Evolutionary conservation across 179 eudicot species (phyloP).

Genomic region (Dionaea muscipula): DNA sequence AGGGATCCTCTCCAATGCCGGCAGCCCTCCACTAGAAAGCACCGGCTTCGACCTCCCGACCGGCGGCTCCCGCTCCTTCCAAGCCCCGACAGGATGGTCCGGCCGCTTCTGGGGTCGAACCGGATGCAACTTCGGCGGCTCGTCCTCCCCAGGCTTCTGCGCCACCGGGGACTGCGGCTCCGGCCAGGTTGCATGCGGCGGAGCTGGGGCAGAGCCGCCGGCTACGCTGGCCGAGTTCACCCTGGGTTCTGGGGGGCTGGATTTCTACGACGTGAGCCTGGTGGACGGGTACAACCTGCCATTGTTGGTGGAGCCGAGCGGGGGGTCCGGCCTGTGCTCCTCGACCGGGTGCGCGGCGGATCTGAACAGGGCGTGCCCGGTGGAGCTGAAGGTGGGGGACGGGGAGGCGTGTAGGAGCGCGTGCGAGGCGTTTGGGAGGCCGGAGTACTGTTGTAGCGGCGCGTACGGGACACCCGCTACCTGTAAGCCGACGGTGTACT

Average conservation of each 20-base stretch:
- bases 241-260: constrained; percentile 38
- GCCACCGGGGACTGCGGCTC: constrained; percentile 53
- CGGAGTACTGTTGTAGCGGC: constrained; percentile 70
- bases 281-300: constrained; percentile 86
- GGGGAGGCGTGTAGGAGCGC: constrained; percentile 88
- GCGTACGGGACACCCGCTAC: constrained; percentile 57
- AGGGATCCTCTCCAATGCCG: constrained; percentile 37
- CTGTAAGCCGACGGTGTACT: constrained; percentile 57
- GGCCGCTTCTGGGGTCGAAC: constrained; percentile 70
- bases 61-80: constrained; percentile 25
- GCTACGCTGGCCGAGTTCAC: constrained; percentile 55
- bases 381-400: constrained; percentile 29
- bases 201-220: constrained; percentile 41
- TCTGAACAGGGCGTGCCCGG: constrained; percentile 61
- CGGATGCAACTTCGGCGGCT: constrained; percentile 28
- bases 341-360: constrained; percentile 75
- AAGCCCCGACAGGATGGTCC: constrained; percentile 43
- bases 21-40: constrained; percentile 24
- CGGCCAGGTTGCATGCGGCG: constrained; percentile 31
- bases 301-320: constrained; percentile 39
- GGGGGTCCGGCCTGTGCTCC: constrained; percentile 43
- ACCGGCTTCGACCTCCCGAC: constrained; percentile 43
- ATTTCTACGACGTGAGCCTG: constrained; percentile 81
- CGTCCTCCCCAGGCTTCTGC: constrained; percentile 25
- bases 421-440: constrained; percentile 76